Evolutionary conservation across 495 filamentous ascomycete genomes (phyloP), one percentile per base, ranked within the genome.

Genomic region (Podospora pseudopauciseta): DNA sequence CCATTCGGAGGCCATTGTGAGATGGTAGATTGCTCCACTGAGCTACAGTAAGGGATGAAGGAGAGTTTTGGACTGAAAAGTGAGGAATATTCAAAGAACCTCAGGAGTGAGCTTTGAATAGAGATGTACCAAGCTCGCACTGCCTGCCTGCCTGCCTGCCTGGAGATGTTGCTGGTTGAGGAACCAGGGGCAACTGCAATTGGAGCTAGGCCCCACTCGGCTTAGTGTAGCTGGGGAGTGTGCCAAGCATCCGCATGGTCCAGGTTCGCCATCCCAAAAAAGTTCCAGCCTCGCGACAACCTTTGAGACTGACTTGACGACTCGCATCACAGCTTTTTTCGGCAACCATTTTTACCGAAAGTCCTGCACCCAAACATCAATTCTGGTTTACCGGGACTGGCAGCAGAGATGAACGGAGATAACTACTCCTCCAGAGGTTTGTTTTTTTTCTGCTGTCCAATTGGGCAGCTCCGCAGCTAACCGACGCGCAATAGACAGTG

Each of bases 331-430:
- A 49, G 13, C 39, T 49, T 49, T 39, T 49, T 64, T 53, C 65
- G 27, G 34, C 61, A 64, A 44, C 61, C 32, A 65, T 53, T 20
- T 18, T 63, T 4, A 59, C 53, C 19, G 64, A 7, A 44, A 19
- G n/a, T 7, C 32, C 61, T 39, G 61, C 61, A 66, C 56, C 49
- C 20, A 55, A 67, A 59, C 69, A 72, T 69, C 71, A 58, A 57
- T 54, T 68, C 53, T 28, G 15, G 26, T 53, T 39, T 9, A 63
- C 39, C 58, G 34, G 20, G 34, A 70, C 27, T 55, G 59, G 60
- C 63, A 63, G 74, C 76, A 80, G 89, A 67, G 68, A 96, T 96
- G 92, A 95, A 94, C 90, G 91, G 91, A 75, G 92, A 95, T 76
- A 89, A 82, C 73, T 94, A 94, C 79, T 89, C 91, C 68, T 87